Conservation (phyloP, 2,329 filamentous ascomycete species). For the Paraconiothyrium brasiliense region DNA sequence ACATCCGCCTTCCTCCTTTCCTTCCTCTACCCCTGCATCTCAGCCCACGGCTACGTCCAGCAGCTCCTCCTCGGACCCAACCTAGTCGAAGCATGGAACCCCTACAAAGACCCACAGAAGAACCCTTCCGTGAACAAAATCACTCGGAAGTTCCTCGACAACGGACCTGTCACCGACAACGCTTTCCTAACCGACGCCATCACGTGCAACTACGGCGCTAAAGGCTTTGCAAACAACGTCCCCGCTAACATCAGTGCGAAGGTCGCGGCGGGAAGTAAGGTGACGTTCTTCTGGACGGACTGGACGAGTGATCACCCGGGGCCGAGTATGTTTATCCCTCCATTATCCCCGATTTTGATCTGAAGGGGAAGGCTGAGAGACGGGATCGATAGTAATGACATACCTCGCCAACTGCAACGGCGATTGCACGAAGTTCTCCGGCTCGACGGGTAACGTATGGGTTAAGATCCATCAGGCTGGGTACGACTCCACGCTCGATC, state of each 20-base stretch:
- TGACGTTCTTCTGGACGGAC: conserved; percentile 23
- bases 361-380: neutral
- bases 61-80: conserved; percentile 17
- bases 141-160: conserved; percentile 19
- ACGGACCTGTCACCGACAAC: conserved; percentile 19
- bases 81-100: conserved; percentile 21
- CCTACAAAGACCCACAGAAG: conserved; percentile 24
- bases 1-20: too few species aligned
- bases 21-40: neutral
- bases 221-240: conserved; percentile 16
- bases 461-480: conserved; percentile 23
- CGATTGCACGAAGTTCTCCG: conserved; percentile 14
- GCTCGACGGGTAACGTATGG: conserved; percentile 19
- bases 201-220: conserved; percentile 20
- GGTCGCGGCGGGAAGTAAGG: conserved; percentile 18
- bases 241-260: conserved; percentile 10
- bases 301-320: conserved; percentile 22
- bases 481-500: conserved; percentile 17
- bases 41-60: conserved; percentile 20
- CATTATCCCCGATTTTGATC: too few species aligned
- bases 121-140: conserved; percentile 20
- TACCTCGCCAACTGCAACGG: conserved; percentile 21
- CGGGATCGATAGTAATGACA: conserved; percentile 10
- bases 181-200: conserved; percentile 21
- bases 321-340: conserved; percentile 10